Conservation (phyloP, 2,329 filamentous ascomycete genomes). For the Niveomyces coronatus region DNA sequence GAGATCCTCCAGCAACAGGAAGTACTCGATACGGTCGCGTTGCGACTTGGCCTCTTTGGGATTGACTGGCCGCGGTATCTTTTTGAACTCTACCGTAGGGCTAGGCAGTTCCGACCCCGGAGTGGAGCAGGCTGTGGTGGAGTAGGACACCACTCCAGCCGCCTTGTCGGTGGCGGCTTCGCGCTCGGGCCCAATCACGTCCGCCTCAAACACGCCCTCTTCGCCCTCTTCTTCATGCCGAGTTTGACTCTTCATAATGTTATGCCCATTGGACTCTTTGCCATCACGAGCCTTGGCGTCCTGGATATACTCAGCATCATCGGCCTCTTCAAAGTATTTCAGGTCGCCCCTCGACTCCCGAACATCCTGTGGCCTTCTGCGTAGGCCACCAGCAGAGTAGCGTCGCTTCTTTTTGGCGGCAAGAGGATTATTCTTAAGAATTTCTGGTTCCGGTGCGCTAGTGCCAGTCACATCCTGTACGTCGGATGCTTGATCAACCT, state of each 20-base stretch:
- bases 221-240: conserved; percentile 48
- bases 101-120: conserved; percentile 27
- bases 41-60: conserved; percentile 66
- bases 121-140: conserved; percentile 19
- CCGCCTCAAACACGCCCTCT: conserved; percentile 12
- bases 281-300: background rate
- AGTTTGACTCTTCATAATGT: background rate
- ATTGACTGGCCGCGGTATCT: conserved; percentile 54
- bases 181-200: conserved; percentile 3
- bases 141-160: too few species aligned
- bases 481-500: conserved; percentile 26
- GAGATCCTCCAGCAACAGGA: conserved; percentile 85
- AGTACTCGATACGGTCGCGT: conserved; percentile 71
- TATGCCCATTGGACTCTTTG: background rate
- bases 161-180: too few species aligned
- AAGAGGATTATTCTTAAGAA: conserved; percentile 31
- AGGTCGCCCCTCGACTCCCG: conserved; percentile 61
- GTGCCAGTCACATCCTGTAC: conserved; percentile 50
- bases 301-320: conserved; percentile 56
- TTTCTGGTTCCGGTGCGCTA: conserved; percentile 54
- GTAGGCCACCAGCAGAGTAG: conserved; percentile 78
- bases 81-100: conserved; percentile 25
- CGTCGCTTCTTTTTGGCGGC: conserved; percentile 50
- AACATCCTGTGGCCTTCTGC: conserved; percentile 63
- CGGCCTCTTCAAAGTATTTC: conserved; percentile 85